These are phyloP conservation scores for Lipomyces yarrowii DNA, from an alignment of 1,139 yeast genomes.

Conservation along the genomic window DNA sequence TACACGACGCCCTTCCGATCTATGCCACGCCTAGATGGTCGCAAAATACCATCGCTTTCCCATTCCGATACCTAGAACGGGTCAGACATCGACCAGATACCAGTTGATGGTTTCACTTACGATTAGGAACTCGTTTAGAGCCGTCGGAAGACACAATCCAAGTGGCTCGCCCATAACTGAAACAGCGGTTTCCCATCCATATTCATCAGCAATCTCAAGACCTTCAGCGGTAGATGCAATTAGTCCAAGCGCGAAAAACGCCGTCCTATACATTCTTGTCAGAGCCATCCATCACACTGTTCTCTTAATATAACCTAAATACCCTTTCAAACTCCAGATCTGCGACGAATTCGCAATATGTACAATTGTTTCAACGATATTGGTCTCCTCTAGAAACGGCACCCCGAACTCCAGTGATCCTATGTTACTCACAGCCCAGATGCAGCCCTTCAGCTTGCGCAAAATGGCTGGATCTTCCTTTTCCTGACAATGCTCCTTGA, in stretches of 20 bases:
- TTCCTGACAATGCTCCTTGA: conserved; percentile 44
- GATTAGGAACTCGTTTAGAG: conserved; percentile 31
- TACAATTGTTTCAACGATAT: conserved; percentile 58
- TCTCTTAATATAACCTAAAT: background rate
- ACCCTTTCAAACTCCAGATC: conserved; percentile 55
- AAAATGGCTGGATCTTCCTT: conserved; percentile 39
- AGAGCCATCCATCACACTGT: background rate
- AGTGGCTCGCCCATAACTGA: conserved; percentile 56
- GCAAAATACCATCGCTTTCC: conserved; percentile 13
- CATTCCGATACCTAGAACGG: conserved; percentile 16
- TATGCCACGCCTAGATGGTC: conserved; percentile 28
- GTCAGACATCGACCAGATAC: background rate
- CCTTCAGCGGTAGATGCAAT: conserved; percentile 77
- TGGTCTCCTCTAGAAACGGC: conserved; percentile 63
- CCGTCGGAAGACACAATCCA: conserved; percentile 48
- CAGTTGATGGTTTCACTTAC: conserved; percentile 6
- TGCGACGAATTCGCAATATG: conserved; percentile 56
- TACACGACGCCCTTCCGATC: too few relatives aligned
- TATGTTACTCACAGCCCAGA: conserved; percentile 89
- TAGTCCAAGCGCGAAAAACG: conserved; percentile 77
- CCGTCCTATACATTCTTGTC: conserved; percentile 52
- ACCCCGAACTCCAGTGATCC: conserved; percentile 51
- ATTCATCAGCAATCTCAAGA: conserved; percentile 79
- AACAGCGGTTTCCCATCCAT: conserved; percentile 69
- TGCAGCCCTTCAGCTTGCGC: conserved; percentile 64